phyloP scores from a whole-genome alignment of 345 rosid species.

The Kandelia obovata region DNA sequence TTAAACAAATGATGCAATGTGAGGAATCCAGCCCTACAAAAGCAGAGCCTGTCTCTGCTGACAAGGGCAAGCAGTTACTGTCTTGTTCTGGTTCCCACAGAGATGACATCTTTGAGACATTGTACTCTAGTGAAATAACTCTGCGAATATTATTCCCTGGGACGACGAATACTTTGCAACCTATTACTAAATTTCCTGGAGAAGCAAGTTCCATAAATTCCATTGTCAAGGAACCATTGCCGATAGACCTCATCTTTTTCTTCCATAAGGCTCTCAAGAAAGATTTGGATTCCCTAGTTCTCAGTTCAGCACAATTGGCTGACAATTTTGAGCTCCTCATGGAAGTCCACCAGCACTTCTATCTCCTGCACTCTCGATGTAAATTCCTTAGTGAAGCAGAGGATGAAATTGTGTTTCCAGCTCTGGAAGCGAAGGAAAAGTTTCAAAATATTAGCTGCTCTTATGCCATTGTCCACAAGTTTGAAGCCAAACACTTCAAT shows the following conservation, averaged over 20 bases:
- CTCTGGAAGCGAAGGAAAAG: constrained; percentile 64
- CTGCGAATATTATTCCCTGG: constrained; percentile 36
- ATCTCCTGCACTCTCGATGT: constrained; percentile 46
- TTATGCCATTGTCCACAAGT: constrained; percentile 64
- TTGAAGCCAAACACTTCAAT: constrained; percentile 46
- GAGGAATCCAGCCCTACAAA: constrained; percentile 22
- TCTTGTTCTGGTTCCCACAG: constrained; percentile 17
- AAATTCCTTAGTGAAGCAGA: constrained; percentile 68
- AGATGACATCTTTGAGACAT: constrained; percentile 28
- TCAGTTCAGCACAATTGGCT: constrained; percentile 48
- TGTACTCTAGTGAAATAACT: constrained; percentile 46
- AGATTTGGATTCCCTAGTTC: constrained; percentile 66
- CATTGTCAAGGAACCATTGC: constrained; percentile 35
- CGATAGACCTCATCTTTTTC: constrained; percentile 68
- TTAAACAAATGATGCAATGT: constrained; percentile 19
- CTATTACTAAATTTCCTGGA: constrained; percentile 25
- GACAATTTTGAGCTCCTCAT: constrained; percentile 41
- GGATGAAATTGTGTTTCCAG: constrained; percentile 86
- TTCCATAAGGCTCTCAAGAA: constrained; percentile 81
- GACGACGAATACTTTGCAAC: constrained; percentile 22
- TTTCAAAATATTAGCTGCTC: constrained; percentile 56
- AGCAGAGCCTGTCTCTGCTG: constrained; percentile 20
- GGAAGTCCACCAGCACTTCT: constrained; percentile 55
- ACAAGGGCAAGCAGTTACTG: constrained; percentile 27
- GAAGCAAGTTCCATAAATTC: constrained; percentile 34